A percentile compares a stretch with the other conserved stretches of the same genome.
phyloP scores from a whole-genome alignment of 768 basidiomycete species.

The Trametes villosa region DNA sequence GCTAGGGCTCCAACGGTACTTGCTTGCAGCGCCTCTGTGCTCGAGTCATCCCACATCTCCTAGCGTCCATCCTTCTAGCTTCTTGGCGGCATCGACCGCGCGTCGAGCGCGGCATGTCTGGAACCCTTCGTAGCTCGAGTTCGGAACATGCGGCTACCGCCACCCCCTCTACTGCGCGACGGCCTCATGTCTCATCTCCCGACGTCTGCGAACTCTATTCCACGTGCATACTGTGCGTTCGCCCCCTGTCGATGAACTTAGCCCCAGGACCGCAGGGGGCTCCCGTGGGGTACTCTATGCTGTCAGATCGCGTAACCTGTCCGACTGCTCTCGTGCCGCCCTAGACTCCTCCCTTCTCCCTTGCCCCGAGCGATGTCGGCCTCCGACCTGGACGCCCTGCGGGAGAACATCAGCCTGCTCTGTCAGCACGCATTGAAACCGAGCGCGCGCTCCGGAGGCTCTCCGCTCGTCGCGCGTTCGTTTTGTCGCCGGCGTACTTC shows the following conservation, averaged over 20 bases:
- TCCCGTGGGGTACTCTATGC: background rate
- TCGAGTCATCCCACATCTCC: background rate
- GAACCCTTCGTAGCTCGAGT: background rate
- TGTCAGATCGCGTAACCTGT: background rate
- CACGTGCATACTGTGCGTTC: conserved; percentile 1
- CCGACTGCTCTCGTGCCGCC: background rate
- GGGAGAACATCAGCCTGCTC: background rate
- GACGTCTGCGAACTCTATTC: conserved; percentile 10
- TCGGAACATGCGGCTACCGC: background rate
- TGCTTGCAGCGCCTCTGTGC: background rate
- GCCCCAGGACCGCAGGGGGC: background rate
- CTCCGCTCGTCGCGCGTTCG: background rate
- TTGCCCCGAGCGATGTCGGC: conserved; percentile 12
- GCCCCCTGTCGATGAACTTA: background rate
- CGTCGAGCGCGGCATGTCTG: background rate
- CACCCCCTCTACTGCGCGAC: conserved; percentile 7
- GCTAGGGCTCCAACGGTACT: conserved; percentile 4
- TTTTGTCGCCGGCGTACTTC: background rate
- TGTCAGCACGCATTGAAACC: background rate
- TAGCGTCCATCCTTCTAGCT: too few relatives aligned
- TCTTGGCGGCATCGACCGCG: too few relatives aligned
- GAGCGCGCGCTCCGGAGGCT: background rate
- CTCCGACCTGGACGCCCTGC: background rate
- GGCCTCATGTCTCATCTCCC: conserved; percentile 17
- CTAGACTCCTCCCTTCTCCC: background rate